Percentiles rank a stretch among this genome's conserved stretches.
phyloP scores from a whole-genome alignment of 1,139 yeast genomes.

The Petasospora rhodanensis region DNA sequence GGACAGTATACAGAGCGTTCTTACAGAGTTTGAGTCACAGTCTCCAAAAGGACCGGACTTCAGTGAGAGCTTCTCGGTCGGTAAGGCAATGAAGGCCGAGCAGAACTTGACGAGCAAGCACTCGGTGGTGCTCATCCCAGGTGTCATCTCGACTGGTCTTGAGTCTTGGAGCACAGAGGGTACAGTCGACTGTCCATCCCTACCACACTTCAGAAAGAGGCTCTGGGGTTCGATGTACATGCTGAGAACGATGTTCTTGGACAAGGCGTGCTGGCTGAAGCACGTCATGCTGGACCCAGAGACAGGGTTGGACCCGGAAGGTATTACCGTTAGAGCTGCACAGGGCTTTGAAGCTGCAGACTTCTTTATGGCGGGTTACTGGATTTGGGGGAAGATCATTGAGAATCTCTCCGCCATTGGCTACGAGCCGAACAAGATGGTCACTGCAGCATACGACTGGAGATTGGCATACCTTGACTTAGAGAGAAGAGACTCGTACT shows the following conservation, averaged over 20 bases:
- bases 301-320: slow-evolving; percentile 90
- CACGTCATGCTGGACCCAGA: slow-evolving; percentile 84
- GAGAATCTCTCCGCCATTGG: slow-evolving; percentile 94
- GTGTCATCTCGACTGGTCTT: slow-evolving; percentile 91
- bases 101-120: slow-evolving; percentile 52
- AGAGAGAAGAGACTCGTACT: slow-evolving; percentile 82
- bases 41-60: slow-evolving; percentile 37
- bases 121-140: slow-evolving; percentile 92
- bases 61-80: slow-evolving; percentile 86
- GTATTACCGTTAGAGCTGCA: slow-evolving; percentile 78
- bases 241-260: slow-evolving; percentile 88
- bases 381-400: slow-evolving; percentile 96
- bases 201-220: slow-evolving; percentile 81
- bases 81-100: slow-evolving; percentile 53
- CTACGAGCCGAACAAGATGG: slow-evolving; percentile 87
- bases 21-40: slow-evolving; percentile 47
- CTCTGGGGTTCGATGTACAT: slow-evolving; percentile 97
- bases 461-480: slow-evolving; percentile 83
- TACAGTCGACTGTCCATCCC: slow-evolving; percentile 74
- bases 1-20: slow-evolving; percentile 51
- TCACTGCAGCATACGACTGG: slow-evolving; percentile 95
- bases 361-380: slow-evolving; percentile 93
- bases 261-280: slow-evolving; percentile 89
- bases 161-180: slow-evolving; percentile 89
- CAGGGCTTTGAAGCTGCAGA: slow-evolving; percentile 98